phyloP scores from a whole-genome alignment of 768 basidiomycete genomes.

The Kwoniella newhampshirensis region DNA sequence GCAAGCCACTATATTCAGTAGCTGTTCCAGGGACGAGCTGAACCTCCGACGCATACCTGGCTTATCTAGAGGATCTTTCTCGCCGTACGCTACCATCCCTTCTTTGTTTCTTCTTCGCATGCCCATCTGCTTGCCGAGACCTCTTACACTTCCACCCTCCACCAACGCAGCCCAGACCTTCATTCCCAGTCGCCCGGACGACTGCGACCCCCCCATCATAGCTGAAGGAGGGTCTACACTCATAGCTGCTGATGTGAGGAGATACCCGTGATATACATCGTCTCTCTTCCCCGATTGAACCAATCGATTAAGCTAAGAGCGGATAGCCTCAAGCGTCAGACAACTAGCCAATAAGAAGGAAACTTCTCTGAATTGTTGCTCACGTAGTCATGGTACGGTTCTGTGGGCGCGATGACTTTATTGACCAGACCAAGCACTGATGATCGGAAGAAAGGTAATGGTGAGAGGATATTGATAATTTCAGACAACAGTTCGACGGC shows the following conservation, averaged over 20 bases:
- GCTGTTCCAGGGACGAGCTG: too few relatives aligned
- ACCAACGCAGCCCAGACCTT: constrained; percentile 41
- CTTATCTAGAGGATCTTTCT: constrained; percentile 47
- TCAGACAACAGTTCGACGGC: constrained; percentile 40
- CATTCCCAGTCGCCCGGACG: constrained; percentile 29
- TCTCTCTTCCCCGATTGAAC: constrained; percentile 49
- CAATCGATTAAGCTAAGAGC: constrained; percentile 43
- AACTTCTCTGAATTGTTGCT: constrained; percentile 4
- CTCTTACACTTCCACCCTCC: constrained; percentile 46
- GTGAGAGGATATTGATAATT: constrained; percentile 43
- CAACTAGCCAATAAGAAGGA: too few relatives aligned
- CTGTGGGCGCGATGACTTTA: constrained; percentile 35
- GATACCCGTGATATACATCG: constrained; percentile 41
- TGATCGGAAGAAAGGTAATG: constrained; percentile 49
- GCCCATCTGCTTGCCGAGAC: constrained; percentile 45
- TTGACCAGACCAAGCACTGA: constrained; percentile 38
- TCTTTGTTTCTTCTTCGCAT: constrained; percentile 47
- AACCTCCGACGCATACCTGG: constrained; percentile 41
- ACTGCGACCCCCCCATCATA: constrained; percentile 8
- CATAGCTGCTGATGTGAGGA: constrained; percentile 37
- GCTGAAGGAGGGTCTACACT: constrained; percentile 39
- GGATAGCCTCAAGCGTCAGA: not conserved
- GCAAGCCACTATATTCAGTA: not conserved
- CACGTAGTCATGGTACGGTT: constrained; percentile 40
- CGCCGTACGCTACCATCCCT: constrained; percentile 38